These are phyloP conservation scores for Nothophytophthora sp. DNA, from an alignment of 352 stramenopile genomes.

Conservation along the genomic window DNA sequence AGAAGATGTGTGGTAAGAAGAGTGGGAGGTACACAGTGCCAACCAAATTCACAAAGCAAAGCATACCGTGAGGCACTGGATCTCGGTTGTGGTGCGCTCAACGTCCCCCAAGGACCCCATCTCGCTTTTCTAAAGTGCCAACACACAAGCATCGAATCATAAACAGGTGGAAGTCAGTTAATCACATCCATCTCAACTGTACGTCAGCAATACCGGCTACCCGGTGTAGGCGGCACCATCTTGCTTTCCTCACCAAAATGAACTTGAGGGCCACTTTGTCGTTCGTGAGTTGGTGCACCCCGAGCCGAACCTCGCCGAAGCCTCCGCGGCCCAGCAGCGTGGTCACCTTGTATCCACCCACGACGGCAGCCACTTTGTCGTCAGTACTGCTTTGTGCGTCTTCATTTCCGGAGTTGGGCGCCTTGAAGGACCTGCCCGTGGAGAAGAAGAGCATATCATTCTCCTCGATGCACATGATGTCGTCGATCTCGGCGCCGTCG, in stretches of 20 bases:
- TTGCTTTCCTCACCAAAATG: conserved; percentile 55
- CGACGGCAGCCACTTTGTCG: conserved; percentile 63
- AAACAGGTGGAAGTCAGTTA: no score
- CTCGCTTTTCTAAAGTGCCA: conserved; percentile 88
- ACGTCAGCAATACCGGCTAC: no score
- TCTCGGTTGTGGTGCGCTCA: conserved; percentile 87
- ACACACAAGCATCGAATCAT: no score
- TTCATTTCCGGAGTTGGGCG: conserved; percentile 51
- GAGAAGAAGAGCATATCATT: conserved; percentile 92
- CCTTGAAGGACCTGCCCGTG: conserved; percentile 74
- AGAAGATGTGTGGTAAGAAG: neutral
- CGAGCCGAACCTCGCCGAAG: conserved; percentile 79
- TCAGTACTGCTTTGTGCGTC: conserved; percentile 42
- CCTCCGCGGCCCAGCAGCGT: conserved; percentile 76
- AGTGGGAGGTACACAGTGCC: no score
- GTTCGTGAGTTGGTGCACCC: conserved; percentile 83
- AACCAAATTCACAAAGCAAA: no score
- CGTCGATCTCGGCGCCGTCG: conserved; percentile 84
- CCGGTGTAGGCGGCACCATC: no score
- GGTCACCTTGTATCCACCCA: conserved; percentile 81
- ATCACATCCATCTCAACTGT: no score
- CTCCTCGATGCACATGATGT: conserved; percentile 92
- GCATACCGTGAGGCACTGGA: conserved; percentile 78
- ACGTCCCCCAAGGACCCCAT: conserved; percentile 85
- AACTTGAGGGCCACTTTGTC: conserved; percentile 90